phyloP scores from a whole-genome alignment of 2,329 filamentous ascomycete species.

The Scedosporium dehoogii region DNA sequence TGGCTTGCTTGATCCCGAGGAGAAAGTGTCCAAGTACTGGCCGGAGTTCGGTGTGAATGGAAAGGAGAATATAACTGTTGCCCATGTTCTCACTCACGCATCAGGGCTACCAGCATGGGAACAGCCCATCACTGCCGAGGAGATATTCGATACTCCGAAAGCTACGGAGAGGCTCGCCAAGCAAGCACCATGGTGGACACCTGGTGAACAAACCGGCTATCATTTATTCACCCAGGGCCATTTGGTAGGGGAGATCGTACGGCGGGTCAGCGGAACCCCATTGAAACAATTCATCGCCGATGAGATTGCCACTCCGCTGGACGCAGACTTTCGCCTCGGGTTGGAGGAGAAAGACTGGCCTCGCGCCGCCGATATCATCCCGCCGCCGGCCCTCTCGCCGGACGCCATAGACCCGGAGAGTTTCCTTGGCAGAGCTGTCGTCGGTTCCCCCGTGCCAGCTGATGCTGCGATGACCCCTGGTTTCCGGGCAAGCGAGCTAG shows the following conservation, averaged over 20 bases:
- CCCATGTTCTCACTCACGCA: constrained; percentile 30
- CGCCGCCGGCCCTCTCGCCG: constrained; percentile 10
- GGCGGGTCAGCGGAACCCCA: constrained; percentile 26
- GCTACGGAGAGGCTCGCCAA: constrained; percentile 23
- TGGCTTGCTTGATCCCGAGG: constrained; percentile 24
- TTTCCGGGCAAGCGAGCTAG: constrained; percentile 30
- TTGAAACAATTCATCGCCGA: constrained; percentile 28
- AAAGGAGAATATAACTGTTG: constrained; percentile 27
- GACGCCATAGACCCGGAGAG: constrained; percentile 15
- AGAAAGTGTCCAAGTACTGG: constrained; percentile 31
- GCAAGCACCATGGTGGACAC: constrained; percentile 33
- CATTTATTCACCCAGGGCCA: constrained; percentile 29
- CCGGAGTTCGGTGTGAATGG: constrained; percentile 33
- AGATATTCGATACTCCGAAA: constrained; percentile 21
- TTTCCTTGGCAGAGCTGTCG: constrained; percentile 19
- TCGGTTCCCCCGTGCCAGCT: constrained; percentile 14
- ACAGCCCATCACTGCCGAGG: constrained; percentile 17
- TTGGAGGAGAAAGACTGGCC: constrained; percentile 27
- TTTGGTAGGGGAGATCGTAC: constrained; percentile 32
- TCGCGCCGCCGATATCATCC: constrained; percentile 26
- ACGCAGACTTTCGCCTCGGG: constrained; percentile 37
- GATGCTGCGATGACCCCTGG: constrained; percentile 14
- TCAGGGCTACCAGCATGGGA: constrained; percentile 25
- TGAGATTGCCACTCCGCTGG: constrained; percentile 27
- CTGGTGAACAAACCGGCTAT: constrained; percentile 32